A percentile compares a stretch with the other conserved stretches of the same genome.
phyloP scores from a whole-genome alignment of 1,284 basidiomycete species.

The Thelephora terrestris region DNA sequence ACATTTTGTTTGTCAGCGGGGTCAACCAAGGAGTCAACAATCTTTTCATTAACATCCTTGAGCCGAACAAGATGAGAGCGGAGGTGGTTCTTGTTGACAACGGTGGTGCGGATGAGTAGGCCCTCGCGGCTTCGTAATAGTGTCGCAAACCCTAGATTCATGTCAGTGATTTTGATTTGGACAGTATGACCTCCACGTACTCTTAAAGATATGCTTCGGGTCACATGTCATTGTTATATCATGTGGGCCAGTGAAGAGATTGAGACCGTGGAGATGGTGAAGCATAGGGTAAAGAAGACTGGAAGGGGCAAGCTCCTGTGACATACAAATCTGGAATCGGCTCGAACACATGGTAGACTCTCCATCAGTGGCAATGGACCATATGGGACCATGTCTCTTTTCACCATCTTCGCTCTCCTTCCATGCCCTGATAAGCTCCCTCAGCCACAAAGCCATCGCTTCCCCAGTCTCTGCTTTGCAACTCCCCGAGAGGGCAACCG shows the following conservation, averaged over 20 bases:
- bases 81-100: conserved; percentile 6
- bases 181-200: too few species aligned
- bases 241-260: too few species aligned
- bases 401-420: background rate
- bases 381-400: conserved; percentile 11
- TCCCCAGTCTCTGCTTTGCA: conserved; percentile 9
- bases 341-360: conserved; percentile 17
- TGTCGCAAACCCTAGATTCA: too few species aligned
- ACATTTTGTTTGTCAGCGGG: conserved; percentile 12
- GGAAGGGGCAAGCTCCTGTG: background rate
- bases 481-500: conserved; percentile 8
- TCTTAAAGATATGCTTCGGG: too few species aligned
- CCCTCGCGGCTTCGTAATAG: too few species aligned
- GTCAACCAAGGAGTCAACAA: conserved; percentile 6
- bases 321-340: conserved; percentile 16
- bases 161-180: too few species aligned
- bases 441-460: background rate
- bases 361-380: conserved; percentile 18
- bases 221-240: too few species aligned
- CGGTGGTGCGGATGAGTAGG: too few species aligned
- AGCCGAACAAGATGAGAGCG: background rate
- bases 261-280: too few species aligned
- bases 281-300: conserved; percentile 6
- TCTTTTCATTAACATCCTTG: background rate
- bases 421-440: background rate